These are phyloP conservation scores for Pythium folliculosum DNA, from an alignment of 352 stramenopile genomes.

Conservation along the genomic window DNA sequence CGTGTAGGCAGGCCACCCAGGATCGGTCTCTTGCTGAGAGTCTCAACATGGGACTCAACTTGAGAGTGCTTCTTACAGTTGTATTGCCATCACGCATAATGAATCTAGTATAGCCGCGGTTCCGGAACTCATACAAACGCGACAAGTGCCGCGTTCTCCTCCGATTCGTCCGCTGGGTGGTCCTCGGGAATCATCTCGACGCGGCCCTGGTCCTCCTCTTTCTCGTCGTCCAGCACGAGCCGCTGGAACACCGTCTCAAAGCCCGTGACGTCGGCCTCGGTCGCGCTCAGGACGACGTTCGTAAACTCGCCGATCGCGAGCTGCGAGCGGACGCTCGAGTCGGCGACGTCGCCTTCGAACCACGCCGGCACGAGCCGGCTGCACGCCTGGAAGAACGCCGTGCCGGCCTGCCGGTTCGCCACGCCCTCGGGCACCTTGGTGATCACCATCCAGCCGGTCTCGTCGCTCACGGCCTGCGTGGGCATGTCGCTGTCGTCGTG, in stretches of 20 bases:
- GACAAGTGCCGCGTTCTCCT: neutral
- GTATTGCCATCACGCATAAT: no score
- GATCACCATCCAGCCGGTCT: conserved; percentile 64
- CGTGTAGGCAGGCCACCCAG: no score
- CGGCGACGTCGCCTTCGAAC: conserved; percentile 21
- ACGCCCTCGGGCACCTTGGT: conserved; percentile 32
- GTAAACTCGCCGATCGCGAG: conserved; percentile 31
- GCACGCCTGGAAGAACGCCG: conserved; percentile 44
- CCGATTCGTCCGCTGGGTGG: neutral
- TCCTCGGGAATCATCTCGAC: neutral
- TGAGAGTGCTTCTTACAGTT: no score
- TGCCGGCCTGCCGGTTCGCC: neutral
- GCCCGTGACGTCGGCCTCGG: conserved; percentile 15
- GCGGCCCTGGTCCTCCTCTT: neutral
- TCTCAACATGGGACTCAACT: no score
- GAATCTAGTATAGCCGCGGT: no score
- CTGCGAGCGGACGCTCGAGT: conserved; percentile 29
- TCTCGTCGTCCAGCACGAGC: conserved; percentile 16
- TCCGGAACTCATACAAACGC: neutral
- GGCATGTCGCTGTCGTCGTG: conserved; percentile 36
- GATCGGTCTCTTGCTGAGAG: no score
- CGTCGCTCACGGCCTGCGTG: conserved; percentile 47
- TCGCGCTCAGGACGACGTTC: conserved; percentile 25
- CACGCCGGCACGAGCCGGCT: conserved; percentile 35
- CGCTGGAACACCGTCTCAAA: conserved; percentile 24